Base-by-base conservation (phyloP, 306 rosid species). In the Clitoria ternatea region DNA sequence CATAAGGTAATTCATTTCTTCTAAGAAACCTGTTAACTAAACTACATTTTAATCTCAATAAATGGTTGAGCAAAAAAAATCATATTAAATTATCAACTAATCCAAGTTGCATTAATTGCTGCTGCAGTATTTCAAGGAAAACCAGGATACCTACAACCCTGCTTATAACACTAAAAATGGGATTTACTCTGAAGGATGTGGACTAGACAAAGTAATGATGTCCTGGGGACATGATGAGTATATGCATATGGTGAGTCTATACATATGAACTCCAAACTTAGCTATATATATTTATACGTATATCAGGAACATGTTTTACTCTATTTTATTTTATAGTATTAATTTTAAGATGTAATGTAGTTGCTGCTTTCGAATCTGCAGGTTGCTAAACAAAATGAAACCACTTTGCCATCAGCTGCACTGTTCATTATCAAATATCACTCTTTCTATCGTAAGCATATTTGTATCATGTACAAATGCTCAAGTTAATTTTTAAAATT, bases 191-290 rank as follows among this genome's bases (percentile, higher is more conserved):
- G 62, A 79, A 60, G 76, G 59, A 24, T 79, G 84, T 76, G 87
- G 87, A 17, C 63, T 83, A 5, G 62, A 72, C 40, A 83, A 79
- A 3, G 77, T 79, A 0, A 14, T 62, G 7, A 67, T 76, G 84
- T 72, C 87, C 45, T 83, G 82, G 82, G 87, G 87, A n/a, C 87
- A 83, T 68, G 87, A 83, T 30, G 84, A 83, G 15, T 79, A 83
- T 4, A 83, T 83, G 87, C 72, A 63, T 77, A 2, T 75, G 81
- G 86, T 82, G 13, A 62, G 76, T 69, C 32, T 14, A 15, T 29
- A 42, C 11, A 47, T n/a, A n/a, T n/a, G n/a, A n/a, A n/a, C n/a
- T n/a, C n/a, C n/a, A n/a, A n/a, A n/a, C n/a, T n/a, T n/a, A n/a
- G n/a, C n/a, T n/a, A n/a, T n/a, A n/a, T n/a, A n/a, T n/a, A n/a